Percentiles rank a stretch among this genome's conserved stretches.
Evolutionary conservation across 257 asterid genomes (phyloP).

Genomic region (Petunia secreta): DNA sequence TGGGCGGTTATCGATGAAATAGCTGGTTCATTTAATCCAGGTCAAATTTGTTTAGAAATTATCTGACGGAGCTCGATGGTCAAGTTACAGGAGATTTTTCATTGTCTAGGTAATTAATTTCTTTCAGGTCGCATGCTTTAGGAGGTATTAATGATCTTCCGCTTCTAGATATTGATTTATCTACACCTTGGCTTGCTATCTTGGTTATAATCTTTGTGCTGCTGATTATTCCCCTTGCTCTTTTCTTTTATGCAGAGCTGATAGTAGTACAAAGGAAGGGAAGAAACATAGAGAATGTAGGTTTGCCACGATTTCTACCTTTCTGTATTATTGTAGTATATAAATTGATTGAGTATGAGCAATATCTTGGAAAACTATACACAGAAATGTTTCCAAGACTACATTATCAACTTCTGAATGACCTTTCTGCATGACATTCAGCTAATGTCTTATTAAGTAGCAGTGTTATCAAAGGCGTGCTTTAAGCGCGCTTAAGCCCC

Average conservation of each 20-base stretch:
- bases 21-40: constrained; percentile 42
- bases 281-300: constrained; percentile 63
- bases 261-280: constrained; percentile 52
- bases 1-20: neutral
- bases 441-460: neutral
- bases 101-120: constrained; percentile 12
- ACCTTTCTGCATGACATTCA: neutral
- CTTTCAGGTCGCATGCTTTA: constrained; percentile 7
- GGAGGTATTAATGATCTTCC: neutral
- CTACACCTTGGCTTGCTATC: neutral
- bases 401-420: constrained; percentile 6
- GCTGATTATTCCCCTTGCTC: constrained; percentile 21
- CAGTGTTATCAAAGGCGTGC: no score
- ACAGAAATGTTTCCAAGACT: neutral
- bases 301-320: constrained; percentile 35
- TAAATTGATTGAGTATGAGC: neutral
- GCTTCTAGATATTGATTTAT: neutral
- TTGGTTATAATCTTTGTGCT: constrained; percentile 15
- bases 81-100: constrained; percentile 57
- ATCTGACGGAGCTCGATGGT: constrained; percentile 58
- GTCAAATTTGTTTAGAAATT: constrained; percentile 68
- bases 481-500: no score
- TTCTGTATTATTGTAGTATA: neutral
- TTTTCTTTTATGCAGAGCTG: constrained; percentile 54
- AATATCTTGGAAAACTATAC: neutral